Base-by-base conservation (phyloP, 2,329 filamentous ascomycete species). In the Thelonectria blattea region DNA sequence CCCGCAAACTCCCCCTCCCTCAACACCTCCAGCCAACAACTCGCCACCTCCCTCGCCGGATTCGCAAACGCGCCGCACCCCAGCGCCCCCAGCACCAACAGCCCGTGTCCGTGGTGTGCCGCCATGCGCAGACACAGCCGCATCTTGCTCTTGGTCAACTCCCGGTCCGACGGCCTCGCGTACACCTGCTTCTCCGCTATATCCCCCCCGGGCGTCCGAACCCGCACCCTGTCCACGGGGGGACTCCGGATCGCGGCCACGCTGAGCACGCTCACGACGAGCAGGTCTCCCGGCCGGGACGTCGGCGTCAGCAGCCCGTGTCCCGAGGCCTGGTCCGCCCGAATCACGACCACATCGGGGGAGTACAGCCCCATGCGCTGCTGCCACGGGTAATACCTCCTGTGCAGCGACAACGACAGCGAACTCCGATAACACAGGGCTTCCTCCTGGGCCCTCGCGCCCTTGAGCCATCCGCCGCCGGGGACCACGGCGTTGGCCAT, bases 11-110 rank as follows among this genome's bases (percentile, higher is more conserved):
- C 88, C 0, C 62, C 39, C 69, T 91, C 87, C 30, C 70, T 58
- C 56, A 91, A 75, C 34, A 90, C 86, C 67, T 87, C 82, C 27
- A 78, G 71, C 81, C 88, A 92, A 65, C 87, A 88, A 34, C 75
- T 60, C 2, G 85, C 88, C n/a, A 91, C 84, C 62, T 87, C 85
- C 32, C 77, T 74, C 0, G 80, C 79, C 9, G 89, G 89, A 70
- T 91, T 90, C 0, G 66, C 67, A 71, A 90, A 91, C 0, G 83
- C 87, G 3, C 89, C 89, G 66, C 89, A 92, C 0, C 89, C 89
- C 51, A 92, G 70, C 0, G 89, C 88, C 0, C 89, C 89, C 1
- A 92, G 78, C 5, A 92, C 85, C 9, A 92, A 74, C 65, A 82
- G 78, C 20, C 81, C 77, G 67, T 90, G 87, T 1, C 79, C 79